Base-by-base conservation (phyloP, 2,329 filamentous ascomycete genomes). In the Thermochaetoides dissita region DNA sequence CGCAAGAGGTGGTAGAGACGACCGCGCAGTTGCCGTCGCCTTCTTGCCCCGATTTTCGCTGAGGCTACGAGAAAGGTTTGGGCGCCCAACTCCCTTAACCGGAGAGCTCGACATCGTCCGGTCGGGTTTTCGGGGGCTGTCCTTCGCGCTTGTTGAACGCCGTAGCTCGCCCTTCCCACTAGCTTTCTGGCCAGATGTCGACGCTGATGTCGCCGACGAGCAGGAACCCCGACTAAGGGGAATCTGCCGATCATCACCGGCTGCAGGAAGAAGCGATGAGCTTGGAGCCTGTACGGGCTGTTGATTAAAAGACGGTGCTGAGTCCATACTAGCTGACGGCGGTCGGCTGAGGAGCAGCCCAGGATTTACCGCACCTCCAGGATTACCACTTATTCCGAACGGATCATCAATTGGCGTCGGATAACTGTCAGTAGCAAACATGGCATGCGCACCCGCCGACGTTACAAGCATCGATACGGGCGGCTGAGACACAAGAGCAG, bases 271-370 rank as follows among this genome's bases (percentile, higher is more conserved):
- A 10, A 42, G 45, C 7, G 49, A 35, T 24, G 43, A 41, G 43
- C 42, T 59, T 41, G 47, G 54, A 39, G 51, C 54, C 47, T 45
- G 56, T 52, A 55, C 60, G 44, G 49, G 56, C 7, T 45, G 43
- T 24, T 24, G 17, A 41, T 41, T 45, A 39, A 52, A 65, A 37
- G 55, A 55, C 24, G 62, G 54, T 10, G 56, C 46, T 3, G 17
- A 5, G 34, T 69, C 63, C 59, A 72, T 64, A 41, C 57, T 54
- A 3, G 69, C 66, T 12, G 69, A 69, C 9, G 64, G 64, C 24
- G 71, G 67, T 8, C 66, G 64, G 47, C 68, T 71, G 53, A 75
- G 73, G 7, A 80, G 58, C 10, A 80, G 60, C 7, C 72, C 75
- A 1, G 76, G 76, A 49, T 80, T 65, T 6, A 80, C 51, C 6